These are phyloP conservation scores for Coemansia sp. DNA, from an alignment of 371 early-diverging fungal genomes.

Conservation along the genomic window DNA sequence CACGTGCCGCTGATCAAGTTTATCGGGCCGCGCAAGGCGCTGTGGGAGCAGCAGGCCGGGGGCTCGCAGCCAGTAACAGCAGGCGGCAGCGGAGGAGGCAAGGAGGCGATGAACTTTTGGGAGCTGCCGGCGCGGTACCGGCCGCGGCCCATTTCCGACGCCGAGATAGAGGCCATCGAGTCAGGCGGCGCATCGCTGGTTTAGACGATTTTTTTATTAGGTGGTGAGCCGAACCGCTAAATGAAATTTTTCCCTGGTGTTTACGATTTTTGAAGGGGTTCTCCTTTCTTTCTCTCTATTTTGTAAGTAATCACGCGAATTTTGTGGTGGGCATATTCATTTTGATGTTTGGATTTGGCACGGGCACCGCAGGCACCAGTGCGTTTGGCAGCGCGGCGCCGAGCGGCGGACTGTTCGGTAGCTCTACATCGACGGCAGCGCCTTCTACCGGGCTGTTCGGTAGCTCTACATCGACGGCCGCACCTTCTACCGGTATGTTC, in stretches of 20 bases:
- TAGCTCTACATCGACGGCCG: neutral
- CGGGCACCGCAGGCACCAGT: neutral
- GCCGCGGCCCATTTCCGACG: slow-evolving; percentile 50
- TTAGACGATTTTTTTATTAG: no score
- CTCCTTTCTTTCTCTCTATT: neutral
- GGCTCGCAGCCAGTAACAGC: slow-evolving; percentile 1
- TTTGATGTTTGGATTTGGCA: neutral
- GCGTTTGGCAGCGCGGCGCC: slow-evolving; percentile 4
- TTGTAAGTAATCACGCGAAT: no score
- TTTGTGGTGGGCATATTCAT: neutral
- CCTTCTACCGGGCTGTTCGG: neutral
- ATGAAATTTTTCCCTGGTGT: neutral
- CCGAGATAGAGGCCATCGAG: slow-evolving; percentile 59
- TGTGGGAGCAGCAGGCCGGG: slow-evolving; percentile 23
- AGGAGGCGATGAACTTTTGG: slow-evolving; percentile 48
- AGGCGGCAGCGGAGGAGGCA: neutral
- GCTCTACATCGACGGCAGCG: neutral
- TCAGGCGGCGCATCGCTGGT: slow-evolving; percentile 37
- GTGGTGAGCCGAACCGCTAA: neutral
- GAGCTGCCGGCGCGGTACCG: slow-evolving; percentile 54
- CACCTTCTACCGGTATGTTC: neutral
- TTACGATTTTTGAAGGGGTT: neutral
- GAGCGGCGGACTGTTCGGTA: neutral
- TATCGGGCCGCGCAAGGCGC: slow-evolving; percentile 54
- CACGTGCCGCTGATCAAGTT: slow-evolving; percentile 57